Evolutionary conservation across 768 basidiomycete species (phyloP).

Genomic region (Lactifluus pinguis): DNA sequence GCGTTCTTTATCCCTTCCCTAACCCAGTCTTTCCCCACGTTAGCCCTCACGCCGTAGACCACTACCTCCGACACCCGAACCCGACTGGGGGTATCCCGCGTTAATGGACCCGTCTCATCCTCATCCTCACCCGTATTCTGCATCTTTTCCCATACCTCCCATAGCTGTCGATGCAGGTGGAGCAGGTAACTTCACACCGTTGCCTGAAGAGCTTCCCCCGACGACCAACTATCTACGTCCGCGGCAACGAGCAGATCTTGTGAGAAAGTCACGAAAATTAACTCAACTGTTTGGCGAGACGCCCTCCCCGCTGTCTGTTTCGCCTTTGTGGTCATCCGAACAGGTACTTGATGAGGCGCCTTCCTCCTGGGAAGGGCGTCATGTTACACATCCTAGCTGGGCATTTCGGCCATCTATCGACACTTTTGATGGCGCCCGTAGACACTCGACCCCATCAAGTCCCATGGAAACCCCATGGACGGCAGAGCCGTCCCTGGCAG

Average conservation of each 20-base stretch:
- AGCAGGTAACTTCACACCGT: slow-evolving; percentile 1
- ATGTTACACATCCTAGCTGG: background rate
- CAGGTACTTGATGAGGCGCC: background rate
- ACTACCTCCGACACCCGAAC: slow-evolving; percentile 39
- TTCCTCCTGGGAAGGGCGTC: background rate
- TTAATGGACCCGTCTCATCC: slow-evolving; percentile 14
- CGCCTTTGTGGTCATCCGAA: slow-evolving; percentile 6
- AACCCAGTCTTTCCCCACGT: background rate
- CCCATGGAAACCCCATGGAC: slow-evolving; percentile 35
- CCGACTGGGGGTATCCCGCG: slow-evolving; percentile 32
- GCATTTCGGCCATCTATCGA: background rate
- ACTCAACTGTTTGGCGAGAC: slow-evolving; percentile 71
- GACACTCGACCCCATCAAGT: slow-evolving; percentile 49
- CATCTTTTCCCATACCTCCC: background rate
- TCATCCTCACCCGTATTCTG: slow-evolving; percentile 7
- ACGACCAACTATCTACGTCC: slow-evolving; percentile 60
- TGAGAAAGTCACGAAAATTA: slow-evolving; percentile 68
- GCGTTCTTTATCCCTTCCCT: background rate
- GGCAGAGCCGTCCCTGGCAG: background rate
- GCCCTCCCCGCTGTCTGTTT: slow-evolving; percentile 27
- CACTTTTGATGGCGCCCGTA: slow-evolving; percentile 26
- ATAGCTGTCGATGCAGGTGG: slow-evolving; percentile 12
- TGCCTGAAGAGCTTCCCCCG: slow-evolving; percentile 36
- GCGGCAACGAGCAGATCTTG: slow-evolving; percentile 59
- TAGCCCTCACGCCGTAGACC: slow-evolving; percentile 27